These are phyloP conservation scores for Globisporangium iwayamae DNA, from an alignment of 352 stramenopile species.

Conservation along the genomic window DNA sequence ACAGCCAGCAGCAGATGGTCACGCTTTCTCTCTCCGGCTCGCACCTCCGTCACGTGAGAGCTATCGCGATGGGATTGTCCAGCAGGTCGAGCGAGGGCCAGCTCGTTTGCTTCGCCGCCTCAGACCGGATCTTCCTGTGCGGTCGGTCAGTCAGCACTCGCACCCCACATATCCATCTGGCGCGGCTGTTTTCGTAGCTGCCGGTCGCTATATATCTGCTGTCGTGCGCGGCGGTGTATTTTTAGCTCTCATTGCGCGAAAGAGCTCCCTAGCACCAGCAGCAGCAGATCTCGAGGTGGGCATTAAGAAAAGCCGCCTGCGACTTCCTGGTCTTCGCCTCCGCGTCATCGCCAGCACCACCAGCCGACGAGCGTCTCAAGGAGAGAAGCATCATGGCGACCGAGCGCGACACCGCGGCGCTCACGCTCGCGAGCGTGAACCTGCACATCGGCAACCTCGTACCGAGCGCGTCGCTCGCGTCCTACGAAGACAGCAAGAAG, in stretches of 20 bases:
- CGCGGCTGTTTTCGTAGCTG: not conserved
- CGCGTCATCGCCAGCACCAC: too few species aligned
- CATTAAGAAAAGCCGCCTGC: not conserved
- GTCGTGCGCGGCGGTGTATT: not conserved
- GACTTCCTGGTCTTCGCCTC: not conserved
- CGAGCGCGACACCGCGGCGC: slow-evolving; percentile 12
- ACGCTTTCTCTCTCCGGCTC: not conserved
- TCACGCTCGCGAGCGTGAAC: slow-evolving; percentile 43
- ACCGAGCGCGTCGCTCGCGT: slow-evolving; percentile 34
- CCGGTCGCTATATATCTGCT: not conserved
- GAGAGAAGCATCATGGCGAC: slow-evolving; percentile 4
- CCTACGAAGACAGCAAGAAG: slow-evolving; percentile 18
- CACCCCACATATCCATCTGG: not conserved
- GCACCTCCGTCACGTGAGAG: not conserved
- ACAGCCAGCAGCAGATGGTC: not conserved
- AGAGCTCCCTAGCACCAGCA: not conserved
- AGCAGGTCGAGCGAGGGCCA: not conserved
- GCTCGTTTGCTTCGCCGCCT: not conserved
- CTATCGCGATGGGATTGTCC: too few species aligned
- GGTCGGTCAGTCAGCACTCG: not conserved
- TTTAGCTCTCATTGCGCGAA: not conserved
- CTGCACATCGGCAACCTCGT: slow-evolving; percentile 56
- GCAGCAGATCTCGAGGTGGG: too few species aligned
- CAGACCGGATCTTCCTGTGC: not conserved
- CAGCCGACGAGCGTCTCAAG: not conserved